phyloP scores from a whole-genome alignment of 73 alveolate genomes.

The Uronychia setigera region DNA sequence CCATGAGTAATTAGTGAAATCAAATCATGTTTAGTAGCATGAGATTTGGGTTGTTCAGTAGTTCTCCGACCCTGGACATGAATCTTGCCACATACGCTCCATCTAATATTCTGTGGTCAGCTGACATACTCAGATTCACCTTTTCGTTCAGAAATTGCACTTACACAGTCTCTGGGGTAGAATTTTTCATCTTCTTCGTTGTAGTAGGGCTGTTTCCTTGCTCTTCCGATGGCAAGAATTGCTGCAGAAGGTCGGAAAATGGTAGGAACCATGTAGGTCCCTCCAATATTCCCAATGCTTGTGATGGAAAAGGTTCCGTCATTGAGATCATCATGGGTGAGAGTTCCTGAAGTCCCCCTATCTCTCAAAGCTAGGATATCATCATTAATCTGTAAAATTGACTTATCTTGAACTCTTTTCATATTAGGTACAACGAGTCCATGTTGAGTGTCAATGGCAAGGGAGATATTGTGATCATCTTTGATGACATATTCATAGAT shows the following conservation, averaged over 20 bases:
- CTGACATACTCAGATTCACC: slow-evolving; percentile 74
- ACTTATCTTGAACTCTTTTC: slow-evolving; percentile 74
- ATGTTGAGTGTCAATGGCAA: slow-evolving; percentile 87
- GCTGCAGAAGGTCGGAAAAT: slow-evolving; percentile 82
- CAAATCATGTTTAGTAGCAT: slow-evolving; percentile 72
- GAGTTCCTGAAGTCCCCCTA: slow-evolving; percentile 68
- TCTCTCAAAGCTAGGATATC: slow-evolving; percentile 62
- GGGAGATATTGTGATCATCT: slow-evolving; percentile 78
- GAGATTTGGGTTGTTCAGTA: slow-evolving; percentile 76
- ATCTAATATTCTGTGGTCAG: slow-evolving; percentile 89
- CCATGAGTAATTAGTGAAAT: background rate
- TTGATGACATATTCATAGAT: slow-evolving; percentile 74
- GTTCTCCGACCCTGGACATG: slow-evolving; percentile 64
- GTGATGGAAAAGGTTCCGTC: slow-evolving; percentile 88
- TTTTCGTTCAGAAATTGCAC: background rate
- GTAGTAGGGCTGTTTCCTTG: slow-evolving; percentile 49
- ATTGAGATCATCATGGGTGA: slow-evolving; percentile 71
- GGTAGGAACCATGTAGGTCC: slow-evolving; percentile 89
- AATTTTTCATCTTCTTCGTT: slow-evolving; percentile 24
- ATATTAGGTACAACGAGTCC: slow-evolving; percentile 90
- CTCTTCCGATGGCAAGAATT: slow-evolving; percentile 89
- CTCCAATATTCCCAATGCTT: slow-evolving; percentile 90
- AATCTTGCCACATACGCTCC: slow-evolving; percentile 93
- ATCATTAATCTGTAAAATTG: slow-evolving; percentile 74
- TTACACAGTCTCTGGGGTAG: slow-evolving; percentile 6